These are phyloP conservation scores for Cercospora sesami DNA, from an alignment of 2,329 filamentous ascomycete genomes.

Conservation along the genomic window DNA sequence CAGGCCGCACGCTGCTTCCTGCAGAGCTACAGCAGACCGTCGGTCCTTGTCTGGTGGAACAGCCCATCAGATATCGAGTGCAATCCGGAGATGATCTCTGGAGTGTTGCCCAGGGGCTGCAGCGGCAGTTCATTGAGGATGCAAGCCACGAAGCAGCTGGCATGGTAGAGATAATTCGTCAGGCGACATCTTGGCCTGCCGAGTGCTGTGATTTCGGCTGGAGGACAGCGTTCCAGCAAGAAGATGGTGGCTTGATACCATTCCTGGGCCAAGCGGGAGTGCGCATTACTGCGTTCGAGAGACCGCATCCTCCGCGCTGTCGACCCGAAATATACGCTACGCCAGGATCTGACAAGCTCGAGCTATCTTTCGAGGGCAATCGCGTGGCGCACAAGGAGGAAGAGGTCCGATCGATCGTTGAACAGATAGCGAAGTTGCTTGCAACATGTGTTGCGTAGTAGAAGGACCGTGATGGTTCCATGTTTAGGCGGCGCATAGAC, in stretches of 20 bases:
- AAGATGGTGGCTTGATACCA: background rate
- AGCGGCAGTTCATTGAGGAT: conserved; percentile 18
- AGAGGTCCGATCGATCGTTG: background rate
- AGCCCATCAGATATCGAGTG: conserved; percentile 12
- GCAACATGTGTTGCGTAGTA: background rate
- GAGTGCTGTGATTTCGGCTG: conserved; percentile 16
- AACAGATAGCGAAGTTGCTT: conserved; percentile 1
- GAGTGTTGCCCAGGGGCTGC: conserved; percentile 8
- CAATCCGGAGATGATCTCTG: conserved; percentile 7
- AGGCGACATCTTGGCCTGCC: conserved; percentile 7
- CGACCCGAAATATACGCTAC: conserved; percentile 21
- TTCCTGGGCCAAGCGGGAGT: conserved; percentile 14
- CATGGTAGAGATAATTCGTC: conserved; percentile 16
- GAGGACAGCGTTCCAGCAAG: conserved; percentile 21
- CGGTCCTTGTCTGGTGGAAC: conserved; percentile 18
- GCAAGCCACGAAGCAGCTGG: conserved; percentile 13
- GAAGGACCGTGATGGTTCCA: background rate
- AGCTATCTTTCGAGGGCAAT: conserved; percentile 20
- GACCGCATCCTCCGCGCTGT: conserved; percentile 2
- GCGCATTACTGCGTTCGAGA: conserved; percentile 6
- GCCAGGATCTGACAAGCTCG: background rate
- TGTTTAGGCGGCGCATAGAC: background rate
- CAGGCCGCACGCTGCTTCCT: conserved; percentile 18
- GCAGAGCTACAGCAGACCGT: conserved; percentile 6
- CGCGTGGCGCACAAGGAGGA: conserved; percentile 3